phyloP scores from a whole-genome alignment of 2,329 filamentous ascomycete species.

The Diaporthe destruens region DNA sequence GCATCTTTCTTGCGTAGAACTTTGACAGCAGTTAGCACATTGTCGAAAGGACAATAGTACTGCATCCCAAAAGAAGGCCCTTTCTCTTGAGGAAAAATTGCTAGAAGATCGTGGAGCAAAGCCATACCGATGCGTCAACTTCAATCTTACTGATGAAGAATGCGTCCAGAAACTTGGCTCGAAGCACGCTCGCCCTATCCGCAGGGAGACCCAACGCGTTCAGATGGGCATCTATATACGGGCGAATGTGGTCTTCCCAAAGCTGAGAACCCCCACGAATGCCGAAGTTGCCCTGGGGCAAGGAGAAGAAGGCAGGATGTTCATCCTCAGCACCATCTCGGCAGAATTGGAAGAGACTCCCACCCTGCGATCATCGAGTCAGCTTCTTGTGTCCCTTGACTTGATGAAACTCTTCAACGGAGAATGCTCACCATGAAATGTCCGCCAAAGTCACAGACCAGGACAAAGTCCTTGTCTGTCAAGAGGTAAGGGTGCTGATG shows the following conservation, averaged over 20 bases:
- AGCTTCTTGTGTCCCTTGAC: not conserved
- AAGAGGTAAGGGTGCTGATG: not conserved
- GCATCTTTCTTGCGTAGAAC: not conserved
- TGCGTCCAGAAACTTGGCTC: not conserved
- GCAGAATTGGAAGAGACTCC: constrained; percentile 15
- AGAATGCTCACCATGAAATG: constrained; percentile 1
- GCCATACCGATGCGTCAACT: not conserved
- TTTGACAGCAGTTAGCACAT: not conserved
- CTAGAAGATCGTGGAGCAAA: not conserved
- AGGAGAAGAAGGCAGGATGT: not conserved
- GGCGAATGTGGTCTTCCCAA: constrained; percentile 7
- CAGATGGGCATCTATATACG: not conserved
- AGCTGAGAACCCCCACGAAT: constrained; percentile 1
- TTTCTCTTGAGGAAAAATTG: not conserved
- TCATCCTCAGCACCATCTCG: not conserved
- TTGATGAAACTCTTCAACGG: not conserved
- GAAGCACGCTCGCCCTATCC: not conserved
- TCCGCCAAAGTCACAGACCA: constrained; percentile 17
- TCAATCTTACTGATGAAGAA: not conserved
- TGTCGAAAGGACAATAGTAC: not conserved
- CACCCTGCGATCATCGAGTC: not conserved
- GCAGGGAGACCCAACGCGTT: not conserved
- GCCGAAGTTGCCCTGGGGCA: constrained; percentile 8
- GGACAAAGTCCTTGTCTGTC: not conserved
- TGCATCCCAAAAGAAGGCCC: no score